Base-by-base conservation (phyloP, 495 filamentous ascomycete genomes). In the Xylaria flabelliformis region DNA sequence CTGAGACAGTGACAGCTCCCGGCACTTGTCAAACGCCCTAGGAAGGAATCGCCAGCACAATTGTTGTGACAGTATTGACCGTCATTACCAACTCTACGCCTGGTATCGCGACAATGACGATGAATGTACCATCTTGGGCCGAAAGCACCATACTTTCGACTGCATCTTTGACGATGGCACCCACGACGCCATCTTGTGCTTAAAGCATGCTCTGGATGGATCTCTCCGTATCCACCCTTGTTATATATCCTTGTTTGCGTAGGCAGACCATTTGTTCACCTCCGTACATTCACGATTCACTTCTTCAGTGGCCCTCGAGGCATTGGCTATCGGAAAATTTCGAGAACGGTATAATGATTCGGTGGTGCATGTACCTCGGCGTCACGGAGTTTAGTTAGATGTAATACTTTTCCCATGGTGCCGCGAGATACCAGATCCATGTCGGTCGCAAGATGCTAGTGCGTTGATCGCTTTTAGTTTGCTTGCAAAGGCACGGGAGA, bases 11-110 rank as follows among this genome's bases (percentile, higher is more conserved):
- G 2, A 76, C 74, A 15, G 75, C 70, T 50, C 13, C 50, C 32
- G 77, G 68, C 29, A 55, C 53, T 9, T 79, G 77, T 53, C 75
- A 74, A 62, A 72, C 68, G 58, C 64, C 77, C 51, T 76, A 74
- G 75, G 55, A 73, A 64, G 65, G 67, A 70, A 64, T 19, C 21
- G 39, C 72, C 64, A 61, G 70, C 67, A 72, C 59, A 26, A 24
- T 72, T 4, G 72, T 70, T 26, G 34, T 66, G 44, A 77, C 73
- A n/a, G 63, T 26, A 19, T 56, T 61, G 15, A 56, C 53, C 2
- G 26, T 56, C 12, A 66, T 64, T 6, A 70, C n/a, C 34, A 39
- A 19, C 3, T 15, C 42, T 19, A 59, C 61, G 24, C 32, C 68
- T n/a, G 53, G 58, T 29, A 55, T 53, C 21, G 26, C 34, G 53